Percentiles rank a stretch among this genome's conserved stretches.
Conservation (phyloP, 2,329 filamentous ascomycete genomes). For the Botrytis fragariae region DNA sequence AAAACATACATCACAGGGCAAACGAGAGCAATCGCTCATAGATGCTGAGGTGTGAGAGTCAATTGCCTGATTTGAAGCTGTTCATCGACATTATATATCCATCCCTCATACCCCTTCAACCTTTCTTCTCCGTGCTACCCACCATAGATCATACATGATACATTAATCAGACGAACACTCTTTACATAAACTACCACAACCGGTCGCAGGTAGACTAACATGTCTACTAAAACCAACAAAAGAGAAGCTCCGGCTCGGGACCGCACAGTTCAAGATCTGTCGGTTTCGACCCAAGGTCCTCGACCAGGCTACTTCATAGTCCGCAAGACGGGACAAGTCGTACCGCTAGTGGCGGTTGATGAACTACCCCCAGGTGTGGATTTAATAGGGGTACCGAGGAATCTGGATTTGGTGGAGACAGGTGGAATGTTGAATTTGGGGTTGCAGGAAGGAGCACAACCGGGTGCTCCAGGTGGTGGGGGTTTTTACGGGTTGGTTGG, state of each 20-base stretch:
- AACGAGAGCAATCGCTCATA: background rate
- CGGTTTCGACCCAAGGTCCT: slow-evolving; percentile 9
- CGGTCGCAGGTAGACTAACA: background rate
- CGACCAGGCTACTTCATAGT: slow-evolving; percentile 45
- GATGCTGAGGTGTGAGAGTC: background rate
- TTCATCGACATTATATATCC: background rate
- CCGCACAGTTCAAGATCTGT: background rate
- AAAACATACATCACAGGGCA: background rate
- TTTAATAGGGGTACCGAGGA: slow-evolving; percentile 42
- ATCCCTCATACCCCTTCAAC: background rate
- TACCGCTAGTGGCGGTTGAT: slow-evolving; percentile 55
- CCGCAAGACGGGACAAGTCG: slow-evolving; percentile 44
- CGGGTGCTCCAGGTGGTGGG: slow-evolving; percentile 5
- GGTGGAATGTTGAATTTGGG: slow-evolving; percentile 37
- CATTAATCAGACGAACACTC: background rate
- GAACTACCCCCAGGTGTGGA: slow-evolving; percentile 45
- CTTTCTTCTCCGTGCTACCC: slow-evolving; percentile 3
- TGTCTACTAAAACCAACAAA: slow-evolving; percentile 1
- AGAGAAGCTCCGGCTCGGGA: background rate
- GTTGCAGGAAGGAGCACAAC: slow-evolving; percentile 21
- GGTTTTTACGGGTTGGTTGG: slow-evolving; percentile 26
- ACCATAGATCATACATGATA: background rate
- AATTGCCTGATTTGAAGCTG: background rate
- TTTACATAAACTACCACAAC: background rate
- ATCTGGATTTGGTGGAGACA: slow-evolving; percentile 30